A percentile compares a stretch with the other conserved stretches of the same genome.
phyloP scores from a whole-genome alignment of 768 basidiomycete genomes.

The Leccinum uliginosum region DNA sequence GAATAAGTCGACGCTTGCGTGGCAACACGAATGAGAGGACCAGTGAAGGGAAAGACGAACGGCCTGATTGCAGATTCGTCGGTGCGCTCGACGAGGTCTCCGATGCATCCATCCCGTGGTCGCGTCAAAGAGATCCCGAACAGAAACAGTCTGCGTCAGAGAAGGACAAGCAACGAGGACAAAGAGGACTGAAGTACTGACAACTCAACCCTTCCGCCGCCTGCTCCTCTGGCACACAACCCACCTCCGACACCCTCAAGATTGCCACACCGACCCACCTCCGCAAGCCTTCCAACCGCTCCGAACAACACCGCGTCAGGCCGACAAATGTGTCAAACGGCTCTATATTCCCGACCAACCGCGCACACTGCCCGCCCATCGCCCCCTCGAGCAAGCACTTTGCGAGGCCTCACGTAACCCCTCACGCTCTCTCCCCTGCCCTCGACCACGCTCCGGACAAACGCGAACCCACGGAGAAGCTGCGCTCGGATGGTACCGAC shows the following conservation, averaged over 20 bases:
- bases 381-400: constrained; percentile 62
- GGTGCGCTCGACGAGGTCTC: no score
- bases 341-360: constrained; percentile 48
- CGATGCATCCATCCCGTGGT: no score
- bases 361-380: constrained; percentile 46
- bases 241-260: constrained; percentile 64
- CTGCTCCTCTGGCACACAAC: constrained; percentile 66
- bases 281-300: constrained; percentile 64
- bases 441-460: constrained; percentile 60
- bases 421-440: constrained; percentile 43
- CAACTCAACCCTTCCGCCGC: constrained; percentile 62
- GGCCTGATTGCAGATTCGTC: constrained; percentile 72
- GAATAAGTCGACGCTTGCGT: constrained; percentile 88
- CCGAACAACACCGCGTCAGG: constrained; percentile 66
- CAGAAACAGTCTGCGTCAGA: background rate
- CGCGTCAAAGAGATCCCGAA: background rate
- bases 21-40: constrained; percentile 92
- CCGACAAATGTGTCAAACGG: constrained; percentile 74
- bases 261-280: constrained; percentile 82
- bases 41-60: constrained; percentile 92
- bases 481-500: constrained; percentile 52
- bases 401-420: constrained; percentile 48
- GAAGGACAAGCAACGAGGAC: background rate
- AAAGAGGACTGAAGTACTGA: background rate
- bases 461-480: constrained; percentile 64